These are phyloP conservation scores for Trichoderma sp. DNA, from an alignment of 2,329 filamentous ascomycete species.

Conservation along the genomic window DNA sequence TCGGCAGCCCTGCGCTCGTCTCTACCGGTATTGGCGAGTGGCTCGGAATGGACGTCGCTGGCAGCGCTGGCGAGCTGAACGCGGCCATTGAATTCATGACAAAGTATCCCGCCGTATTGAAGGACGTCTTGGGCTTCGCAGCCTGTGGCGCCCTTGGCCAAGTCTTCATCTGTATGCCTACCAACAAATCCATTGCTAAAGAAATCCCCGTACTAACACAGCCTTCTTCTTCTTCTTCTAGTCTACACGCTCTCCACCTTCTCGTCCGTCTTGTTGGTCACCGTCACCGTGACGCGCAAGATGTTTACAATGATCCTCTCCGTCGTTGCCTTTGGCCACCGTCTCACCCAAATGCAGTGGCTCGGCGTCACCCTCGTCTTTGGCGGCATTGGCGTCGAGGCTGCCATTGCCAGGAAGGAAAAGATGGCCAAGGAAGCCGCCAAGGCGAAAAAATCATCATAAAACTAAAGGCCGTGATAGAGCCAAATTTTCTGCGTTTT, in stretches of 20 bases:
- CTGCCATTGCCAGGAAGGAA: slow-evolving; percentile 72
- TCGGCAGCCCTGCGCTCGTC: slow-evolving; percentile 77
- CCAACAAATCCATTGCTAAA: background rate
- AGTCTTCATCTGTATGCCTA: slow-evolving; percentile 78
- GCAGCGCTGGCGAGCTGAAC: slow-evolving; percentile 69
- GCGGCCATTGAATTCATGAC: slow-evolving; percentile 79
- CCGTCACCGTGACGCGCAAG: slow-evolving; percentile 94
- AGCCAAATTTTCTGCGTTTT: background rate
- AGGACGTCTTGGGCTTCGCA: slow-evolving; percentile 86
- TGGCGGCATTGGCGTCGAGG: slow-evolving; percentile 91
- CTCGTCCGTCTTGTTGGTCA: slow-evolving; percentile 86
- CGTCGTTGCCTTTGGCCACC: slow-evolving; percentile 91
- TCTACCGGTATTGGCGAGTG: slow-evolving; percentile 61
- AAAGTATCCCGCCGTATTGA: slow-evolving; percentile 75
- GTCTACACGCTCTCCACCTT: slow-evolving; percentile 92
- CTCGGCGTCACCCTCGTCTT: slow-evolving; percentile 89
- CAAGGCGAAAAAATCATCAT: slow-evolving; percentile 43
- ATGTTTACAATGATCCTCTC: slow-evolving; percentile 99
- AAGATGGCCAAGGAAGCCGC: slow-evolving; percentile 75
- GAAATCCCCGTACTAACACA: background rate
- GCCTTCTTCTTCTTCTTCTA: slow-evolving; percentile 28
- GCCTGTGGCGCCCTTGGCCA: slow-evolving; percentile 89
- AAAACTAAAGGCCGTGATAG: background rate
- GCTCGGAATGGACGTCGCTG: slow-evolving; percentile 62
- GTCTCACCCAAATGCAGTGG: slow-evolving; percentile 85